phyloP scores from a whole-genome alignment of 2,329 filamentous ascomycete genomes.

The Penicillium sp. region DNA sequence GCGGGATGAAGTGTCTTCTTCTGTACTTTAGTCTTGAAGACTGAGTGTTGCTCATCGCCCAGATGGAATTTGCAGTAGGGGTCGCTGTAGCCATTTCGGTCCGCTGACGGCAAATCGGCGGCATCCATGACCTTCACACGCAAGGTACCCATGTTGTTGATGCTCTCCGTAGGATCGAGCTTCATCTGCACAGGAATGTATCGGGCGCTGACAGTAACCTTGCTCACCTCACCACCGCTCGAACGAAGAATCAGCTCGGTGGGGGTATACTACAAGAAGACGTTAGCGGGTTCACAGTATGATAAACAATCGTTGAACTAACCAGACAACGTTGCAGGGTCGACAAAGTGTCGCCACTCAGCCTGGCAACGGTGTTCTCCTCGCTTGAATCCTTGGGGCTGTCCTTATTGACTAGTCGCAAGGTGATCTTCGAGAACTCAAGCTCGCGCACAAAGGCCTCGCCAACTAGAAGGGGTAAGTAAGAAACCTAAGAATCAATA shows the following conservation, averaged over 20 bases:
- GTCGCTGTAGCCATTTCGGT: slow-evolving; percentile 94
- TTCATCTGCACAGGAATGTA: slow-evolving; percentile 93
- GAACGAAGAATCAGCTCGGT: slow-evolving; percentile 75
- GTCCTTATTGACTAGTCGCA: slow-evolving; percentile 75
- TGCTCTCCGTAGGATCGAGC: slow-evolving; percentile 89
- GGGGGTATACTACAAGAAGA: slow-evolving; percentile 67
- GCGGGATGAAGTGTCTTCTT: slow-evolving; percentile 94
- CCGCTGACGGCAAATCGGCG: slow-evolving; percentile 79
- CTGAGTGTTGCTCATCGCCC: slow-evolving; percentile 77
- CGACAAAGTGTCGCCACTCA: slow-evolving; percentile 77
- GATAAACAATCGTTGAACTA: slow-evolving; percentile 35
- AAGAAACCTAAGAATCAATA: background rate
- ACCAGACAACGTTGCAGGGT: slow-evolving; percentile 83
- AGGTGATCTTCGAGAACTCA: slow-evolving; percentile 89
- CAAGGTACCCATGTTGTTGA: slow-evolving; percentile 97
- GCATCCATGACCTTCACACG: slow-evolving; percentile 90
- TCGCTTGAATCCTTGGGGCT: slow-evolving; percentile 63
- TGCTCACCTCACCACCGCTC: slow-evolving; percentile 67
- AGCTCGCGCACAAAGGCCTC: slow-evolving; percentile 95
- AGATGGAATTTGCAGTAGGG: slow-evolving; percentile 93
- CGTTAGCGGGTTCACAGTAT: slow-evolving; percentile 2
- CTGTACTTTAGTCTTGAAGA: slow-evolving; percentile 90
- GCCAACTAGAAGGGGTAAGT: slow-evolving; percentile 51
- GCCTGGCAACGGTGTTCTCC: slow-evolving; percentile 70
- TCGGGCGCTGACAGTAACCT: slow-evolving; percentile 84